phyloP scores from a whole-genome alignment of 306 rosid genomes.

The Pachyrhizus erosus region DNA sequence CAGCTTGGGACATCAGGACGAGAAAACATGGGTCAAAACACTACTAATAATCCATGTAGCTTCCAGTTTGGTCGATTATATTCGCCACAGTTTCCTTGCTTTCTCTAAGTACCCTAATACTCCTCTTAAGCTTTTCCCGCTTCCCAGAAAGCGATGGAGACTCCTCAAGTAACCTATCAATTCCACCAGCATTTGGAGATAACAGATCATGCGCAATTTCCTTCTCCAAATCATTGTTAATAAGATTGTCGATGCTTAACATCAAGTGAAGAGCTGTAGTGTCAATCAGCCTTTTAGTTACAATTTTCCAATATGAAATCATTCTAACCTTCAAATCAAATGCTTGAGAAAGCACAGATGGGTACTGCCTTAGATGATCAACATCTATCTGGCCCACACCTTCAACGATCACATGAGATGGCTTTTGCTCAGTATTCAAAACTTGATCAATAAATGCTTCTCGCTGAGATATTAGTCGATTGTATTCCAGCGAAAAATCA shows the following conservation, averaged over 20 bases:
- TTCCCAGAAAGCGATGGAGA: constrained; percentile 51
- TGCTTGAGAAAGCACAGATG: constrained; percentile 40
- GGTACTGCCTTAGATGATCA: constrained; percentile 1
- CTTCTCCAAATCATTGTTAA: constrained; percentile 47
- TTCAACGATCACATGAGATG: not conserved
- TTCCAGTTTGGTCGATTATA: constrained; percentile 51
- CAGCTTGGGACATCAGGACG: not conserved
- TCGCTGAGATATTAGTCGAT: constrained; percentile 33
- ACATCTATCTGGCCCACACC: constrained; percentile 55
- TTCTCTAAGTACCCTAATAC: constrained; percentile 42
- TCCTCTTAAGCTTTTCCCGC: constrained; percentile 46
- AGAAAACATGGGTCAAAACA: not conserved
- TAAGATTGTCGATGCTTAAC: constrained; percentile 38
- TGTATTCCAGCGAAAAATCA: constrained; percentile 49
- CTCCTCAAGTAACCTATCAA: constrained; percentile 62
- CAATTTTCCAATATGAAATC: constrained; percentile 65
- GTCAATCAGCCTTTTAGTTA: constrained; percentile 54
- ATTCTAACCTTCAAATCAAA: constrained; percentile 62
- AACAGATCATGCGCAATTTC: constrained; percentile 49
- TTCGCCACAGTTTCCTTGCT: constrained; percentile 40
- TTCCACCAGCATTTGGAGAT: constrained; percentile 40
- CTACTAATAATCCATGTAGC: not conserved
- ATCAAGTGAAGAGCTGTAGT: constrained; percentile 52
- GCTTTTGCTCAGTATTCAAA: accelerated
- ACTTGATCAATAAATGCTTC: constrained; percentile 24